Evolutionary conservation across 495 filamentous ascomycete species (phyloP), one percentile per base, ranked within the genome.

Genomic region (Xylaria sp.): DNA sequence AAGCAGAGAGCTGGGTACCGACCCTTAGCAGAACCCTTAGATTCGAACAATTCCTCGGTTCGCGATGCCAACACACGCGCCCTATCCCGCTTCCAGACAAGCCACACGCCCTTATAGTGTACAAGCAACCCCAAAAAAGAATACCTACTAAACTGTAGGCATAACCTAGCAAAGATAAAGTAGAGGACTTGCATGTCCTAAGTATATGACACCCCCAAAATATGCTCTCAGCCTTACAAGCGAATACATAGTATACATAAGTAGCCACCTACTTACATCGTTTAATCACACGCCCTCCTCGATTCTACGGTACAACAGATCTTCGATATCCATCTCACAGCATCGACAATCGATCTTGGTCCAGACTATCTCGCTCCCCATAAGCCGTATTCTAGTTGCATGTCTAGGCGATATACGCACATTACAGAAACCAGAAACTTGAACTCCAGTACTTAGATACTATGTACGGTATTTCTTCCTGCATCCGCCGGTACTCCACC

Each of bases 401-500:
- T 40, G 6, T 40, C 35, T 15, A 61, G 58, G 58, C 58, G 9
- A 40, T 11, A 12, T 35, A 61, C 7, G 8, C 35, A n/a, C n/a
- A n/a, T n/a, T 21, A 61, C n/a, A 58, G 26, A 58, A 57, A 58
- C 53, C 29, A 31, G 26, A 35, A 58, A 17, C 17, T 35, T 19
- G 26, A 19, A 15, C 26, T 57, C 31, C 53, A 57, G 53, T 61
- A 61, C 58, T 12, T 40, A 12, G 53, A 29, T n/a, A 48, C 61
- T 21, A 40, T 67, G 64, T 67, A 67, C 9, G 64, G 64, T 29
- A 29, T 53, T 43, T 43, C 46, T 19, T 43, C 48, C 15, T 50
- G 48, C 64, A 43, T 53, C 64, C 55, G 48, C 64, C 64, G 64
- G 64, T 29, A 67, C 35, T 43, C 64, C 64, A 43, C 46, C 64